A percentile compares a stretch with the other conserved stretches of the same genome.
These are phyloP conservation scores for Magnaporthiopsis incrustans DNA, from an alignment of 2,329 filamentous ascomycete genomes.

Conservation along the genomic window DNA sequence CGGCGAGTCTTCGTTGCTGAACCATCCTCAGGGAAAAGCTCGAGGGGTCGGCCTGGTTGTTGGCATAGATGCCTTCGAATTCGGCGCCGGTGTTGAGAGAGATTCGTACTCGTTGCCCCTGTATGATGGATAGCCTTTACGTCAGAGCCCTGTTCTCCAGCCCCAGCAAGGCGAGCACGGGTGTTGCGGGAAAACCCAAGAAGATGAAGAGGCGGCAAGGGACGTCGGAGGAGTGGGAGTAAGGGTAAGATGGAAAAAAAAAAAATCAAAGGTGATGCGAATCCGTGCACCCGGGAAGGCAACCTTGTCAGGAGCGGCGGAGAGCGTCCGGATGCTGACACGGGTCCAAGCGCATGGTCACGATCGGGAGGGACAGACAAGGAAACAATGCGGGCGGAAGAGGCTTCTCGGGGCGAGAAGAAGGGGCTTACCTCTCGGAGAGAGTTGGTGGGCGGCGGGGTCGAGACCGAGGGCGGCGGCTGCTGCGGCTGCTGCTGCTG, in stretches of 20 bases:
- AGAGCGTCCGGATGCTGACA: conserved; percentile 5
- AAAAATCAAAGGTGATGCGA: background rate
- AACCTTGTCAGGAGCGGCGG: background rate
- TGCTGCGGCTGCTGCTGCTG: conserved; percentile 11
- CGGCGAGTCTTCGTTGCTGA: conserved; percentile 24
- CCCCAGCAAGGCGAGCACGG: background rate
- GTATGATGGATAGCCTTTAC: background rate
- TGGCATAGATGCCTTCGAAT: conserved; percentile 24
- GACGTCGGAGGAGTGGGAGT: background rate
- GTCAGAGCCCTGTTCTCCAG: background rate
- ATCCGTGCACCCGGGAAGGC: background rate
- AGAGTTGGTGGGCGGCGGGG: conserved; percentile 16
- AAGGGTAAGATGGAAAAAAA: background rate
- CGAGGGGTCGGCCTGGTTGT: conserved; percentile 16
- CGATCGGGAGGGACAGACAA: conserved; percentile 4
- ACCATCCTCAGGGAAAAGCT: conserved; percentile 24
- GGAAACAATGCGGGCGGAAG: background rate
- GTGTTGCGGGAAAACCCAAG: background rate
- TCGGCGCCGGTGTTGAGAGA: conserved; percentile 20
- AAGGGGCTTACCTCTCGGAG: conserved; percentile 22
- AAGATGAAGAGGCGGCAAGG: background rate
- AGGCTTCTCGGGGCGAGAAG: conserved; percentile 5
- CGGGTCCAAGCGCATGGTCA: conserved; percentile 8
- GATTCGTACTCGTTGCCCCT: conserved; percentile 25
- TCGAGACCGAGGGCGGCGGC: background rate